These are phyloP conservation scores for Rhizopogon salebrosus DNA, from an alignment of 768 basidiomycete species.

Conservation along the genomic window DNA sequence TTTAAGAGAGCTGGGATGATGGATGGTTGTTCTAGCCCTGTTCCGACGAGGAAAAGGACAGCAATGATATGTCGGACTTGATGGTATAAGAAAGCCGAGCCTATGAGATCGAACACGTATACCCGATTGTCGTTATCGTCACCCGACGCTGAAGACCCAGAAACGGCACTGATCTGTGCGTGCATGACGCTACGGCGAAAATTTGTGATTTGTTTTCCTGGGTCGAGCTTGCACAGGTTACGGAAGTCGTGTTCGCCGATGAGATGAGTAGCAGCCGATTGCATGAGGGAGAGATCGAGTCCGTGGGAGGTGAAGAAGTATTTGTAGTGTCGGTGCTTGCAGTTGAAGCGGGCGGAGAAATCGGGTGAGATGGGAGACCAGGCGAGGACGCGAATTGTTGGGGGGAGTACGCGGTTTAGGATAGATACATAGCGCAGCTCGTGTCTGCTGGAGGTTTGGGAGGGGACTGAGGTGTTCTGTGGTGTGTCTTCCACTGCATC, in stretches of 20 bases:
- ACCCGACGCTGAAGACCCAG: constrained; percentile 22
- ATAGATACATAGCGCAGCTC: constrained; percentile 77
- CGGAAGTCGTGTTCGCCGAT: constrained; percentile 93
- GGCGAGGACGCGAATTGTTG: constrained; percentile 84
- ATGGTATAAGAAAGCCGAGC: constrained; percentile 89
- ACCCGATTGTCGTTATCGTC: constrained; percentile 27
- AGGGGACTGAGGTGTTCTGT: constrained; percentile 26
- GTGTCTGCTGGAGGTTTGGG: constrained; percentile 20
- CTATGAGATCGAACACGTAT: constrained; percentile 80
- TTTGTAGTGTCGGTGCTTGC: constrained; percentile 89
- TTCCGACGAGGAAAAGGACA: constrained; percentile 81
- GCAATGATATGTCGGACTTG: constrained; percentile 96
- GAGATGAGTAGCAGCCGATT: constrained; percentile 61
- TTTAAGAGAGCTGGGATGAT: constrained; percentile 74
- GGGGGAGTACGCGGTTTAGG: constrained; percentile 84
- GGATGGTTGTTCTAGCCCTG: constrained; percentile 68
- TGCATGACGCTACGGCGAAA: constrained; percentile 65
- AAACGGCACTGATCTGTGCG: constrained; percentile 55
- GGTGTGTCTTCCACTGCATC: constrained; percentile 36
- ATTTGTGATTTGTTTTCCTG: constrained; percentile 82
- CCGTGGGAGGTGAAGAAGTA: constrained; percentile 80
- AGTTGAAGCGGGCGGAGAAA: constrained; percentile 90
- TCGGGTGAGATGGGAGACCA: constrained; percentile 82
- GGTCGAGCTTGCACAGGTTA: constrained; percentile 91
- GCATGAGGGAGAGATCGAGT: constrained; percentile 75